Evolutionary conservation across 208 protist genomes (phyloP).

Genomic region (Trypanosoma conorhini): DNA sequence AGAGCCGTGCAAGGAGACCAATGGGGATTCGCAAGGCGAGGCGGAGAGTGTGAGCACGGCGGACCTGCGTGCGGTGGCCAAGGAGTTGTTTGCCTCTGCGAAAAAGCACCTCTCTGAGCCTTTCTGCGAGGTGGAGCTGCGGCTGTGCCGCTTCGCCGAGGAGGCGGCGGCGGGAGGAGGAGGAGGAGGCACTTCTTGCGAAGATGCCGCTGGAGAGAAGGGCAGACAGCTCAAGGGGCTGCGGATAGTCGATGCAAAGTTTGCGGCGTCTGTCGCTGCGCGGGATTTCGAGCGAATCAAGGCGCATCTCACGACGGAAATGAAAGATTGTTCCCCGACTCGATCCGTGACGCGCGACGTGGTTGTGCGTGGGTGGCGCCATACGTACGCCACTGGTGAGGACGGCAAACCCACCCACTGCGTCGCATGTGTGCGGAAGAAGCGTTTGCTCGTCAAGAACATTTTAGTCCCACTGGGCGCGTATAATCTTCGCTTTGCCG

Average conservation of each 20-base stretch:
- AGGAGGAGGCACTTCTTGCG: not conserved
- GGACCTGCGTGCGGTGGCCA: conserved; percentile 13
- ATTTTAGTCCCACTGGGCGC: conserved; percentile 45
- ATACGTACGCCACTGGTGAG: conserved; percentile 41
- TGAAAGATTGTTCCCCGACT: not conserved
- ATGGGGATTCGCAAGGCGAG: not conserved
- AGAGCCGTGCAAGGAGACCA: not conserved
- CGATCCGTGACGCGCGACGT: conserved; percentile 53
- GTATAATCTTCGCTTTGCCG: conserved; percentile 74
- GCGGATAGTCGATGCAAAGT: conserved; percentile 19
- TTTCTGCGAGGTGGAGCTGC: conserved; percentile 67
- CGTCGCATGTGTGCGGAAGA: conserved; percentile 49
- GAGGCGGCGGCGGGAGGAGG: too few species aligned
- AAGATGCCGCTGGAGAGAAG: not conserved
- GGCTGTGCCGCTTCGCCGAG: conserved; percentile 47
- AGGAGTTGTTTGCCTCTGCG: conserved; percentile 35
- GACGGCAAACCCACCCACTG: conserved; percentile 22
- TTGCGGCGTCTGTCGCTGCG: conserved; percentile 18
- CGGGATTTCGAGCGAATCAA: conserved; percentile 46
- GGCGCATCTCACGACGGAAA: conserved; percentile 9
- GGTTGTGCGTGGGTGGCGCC: conserved; percentile 33
- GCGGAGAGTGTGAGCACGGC: not conserved
- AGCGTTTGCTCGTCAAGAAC: conserved; percentile 58
- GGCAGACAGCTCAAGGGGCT: not conserved
- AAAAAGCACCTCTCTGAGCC: conserved; percentile 27